Conservation (phyloP, 768 basidiomycete species). For the Pleurotus sapidus region DNA sequence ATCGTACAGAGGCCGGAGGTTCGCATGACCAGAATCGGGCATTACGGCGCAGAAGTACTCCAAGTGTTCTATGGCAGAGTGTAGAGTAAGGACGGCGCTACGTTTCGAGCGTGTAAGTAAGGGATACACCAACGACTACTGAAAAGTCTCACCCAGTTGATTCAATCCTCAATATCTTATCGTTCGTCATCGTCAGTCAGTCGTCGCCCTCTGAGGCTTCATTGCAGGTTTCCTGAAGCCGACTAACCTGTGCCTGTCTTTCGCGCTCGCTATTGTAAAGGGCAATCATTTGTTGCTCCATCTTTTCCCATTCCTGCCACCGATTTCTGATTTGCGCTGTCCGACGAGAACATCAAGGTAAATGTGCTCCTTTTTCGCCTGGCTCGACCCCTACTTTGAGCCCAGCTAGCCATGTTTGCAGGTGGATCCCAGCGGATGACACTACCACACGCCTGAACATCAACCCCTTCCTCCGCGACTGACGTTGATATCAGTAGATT, state of each 20-base stretch:
- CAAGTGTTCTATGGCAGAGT: constrained; percentile 67
- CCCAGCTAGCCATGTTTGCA: constrained; percentile 79
- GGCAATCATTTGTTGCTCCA: constrained; percentile 60
- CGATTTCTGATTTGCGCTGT: constrained; percentile 32
- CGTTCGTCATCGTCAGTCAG: constrained; percentile 29
- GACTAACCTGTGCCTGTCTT: constrained; percentile 9
- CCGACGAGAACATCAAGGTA: constrained; percentile 64
- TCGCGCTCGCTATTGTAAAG: constrained; percentile 47
- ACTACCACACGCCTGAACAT: constrained; percentile 78
- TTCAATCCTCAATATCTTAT: constrained; percentile 44
- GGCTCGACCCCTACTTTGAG: constrained; percentile 80
- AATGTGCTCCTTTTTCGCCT: constrained; percentile 66
- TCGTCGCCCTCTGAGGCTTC: constrained; percentile 10
- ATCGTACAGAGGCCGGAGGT: constrained; percentile 57
- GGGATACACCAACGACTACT: not conserved
- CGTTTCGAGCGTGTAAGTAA: not conserved
- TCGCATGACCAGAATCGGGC: constrained; percentile 47
- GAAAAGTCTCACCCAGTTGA: constrained; percentile 53
- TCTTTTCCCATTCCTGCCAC: constrained; percentile 53
- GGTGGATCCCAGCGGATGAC: constrained; percentile 82
- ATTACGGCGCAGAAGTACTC: constrained; percentile 74
- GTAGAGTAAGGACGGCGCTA: constrained; percentile 72
- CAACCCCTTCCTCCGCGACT: constrained; percentile 86
- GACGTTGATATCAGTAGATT: constrained; percentile 73
- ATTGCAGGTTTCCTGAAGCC: constrained; percentile 15